Conservation (phyloP, 2,329 filamentous ascomycete genomes). For the Sporothrix inflata region DNA sequence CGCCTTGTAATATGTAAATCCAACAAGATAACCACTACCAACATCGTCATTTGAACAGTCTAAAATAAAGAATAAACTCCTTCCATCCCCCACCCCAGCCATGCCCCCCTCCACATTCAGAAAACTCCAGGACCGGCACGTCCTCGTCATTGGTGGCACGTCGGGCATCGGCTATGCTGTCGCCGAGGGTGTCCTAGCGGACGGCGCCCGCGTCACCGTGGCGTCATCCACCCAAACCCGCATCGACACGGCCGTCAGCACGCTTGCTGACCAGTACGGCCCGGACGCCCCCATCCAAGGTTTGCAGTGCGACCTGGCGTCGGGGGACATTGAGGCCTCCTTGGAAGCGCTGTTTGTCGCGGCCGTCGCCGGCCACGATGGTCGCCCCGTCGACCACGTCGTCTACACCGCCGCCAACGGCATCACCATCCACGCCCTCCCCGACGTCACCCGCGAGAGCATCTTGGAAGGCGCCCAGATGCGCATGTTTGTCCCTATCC, state of each 20-base stretch:
- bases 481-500: constrained; percentile 41
- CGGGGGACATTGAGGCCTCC: constrained; percentile 40
- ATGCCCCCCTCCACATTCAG: constrained; percentile 35
- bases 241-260: constrained; percentile 50
- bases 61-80: too few relatives aligned
- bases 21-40: too few relatives aligned
- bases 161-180: constrained; percentile 65
- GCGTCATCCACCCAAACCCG: constrained; percentile 59
- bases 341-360: constrained; percentile 39
- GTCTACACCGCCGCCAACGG: constrained; percentile 40
- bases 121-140: constrained; percentile 44
- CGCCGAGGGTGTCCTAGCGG: constrained; percentile 59
- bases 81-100: neutral
- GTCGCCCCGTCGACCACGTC: constrained; percentile 36
- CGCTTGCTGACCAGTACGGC: constrained; percentile 29
- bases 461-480: constrained; percentile 39
- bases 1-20: too few relatives aligned
- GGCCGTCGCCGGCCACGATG: constrained; percentile 32
- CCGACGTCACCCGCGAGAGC: constrained; percentile 37
- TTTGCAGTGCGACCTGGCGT: constrained; percentile 39
- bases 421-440: constrained; percentile 34
- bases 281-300: constrained; percentile 36
- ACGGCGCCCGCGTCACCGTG: constrained; percentile 60
- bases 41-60: too few relatives aligned
- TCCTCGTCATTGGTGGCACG: constrained; percentile 67